Conservation (phyloP, 352 stramenopile genomes). For the Pythium biforme region DNA sequence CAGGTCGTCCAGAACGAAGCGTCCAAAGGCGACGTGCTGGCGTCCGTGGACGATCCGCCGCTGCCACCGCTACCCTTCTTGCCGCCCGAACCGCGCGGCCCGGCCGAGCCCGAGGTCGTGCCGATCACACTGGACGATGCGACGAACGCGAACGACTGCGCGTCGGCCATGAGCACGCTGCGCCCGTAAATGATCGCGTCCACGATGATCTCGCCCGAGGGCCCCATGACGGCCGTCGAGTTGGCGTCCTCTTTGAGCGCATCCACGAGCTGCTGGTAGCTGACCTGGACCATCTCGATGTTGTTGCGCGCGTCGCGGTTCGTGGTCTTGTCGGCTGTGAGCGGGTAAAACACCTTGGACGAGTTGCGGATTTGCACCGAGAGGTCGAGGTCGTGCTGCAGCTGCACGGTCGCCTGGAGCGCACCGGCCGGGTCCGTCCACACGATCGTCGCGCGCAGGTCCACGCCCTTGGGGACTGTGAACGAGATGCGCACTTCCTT, state of each 20-base stretch:
- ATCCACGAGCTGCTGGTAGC: constrained; percentile 57
- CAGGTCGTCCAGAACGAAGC: constrained; percentile 56
- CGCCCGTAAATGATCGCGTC: constrained; percentile 68
- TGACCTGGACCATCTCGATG: constrained; percentile 80
- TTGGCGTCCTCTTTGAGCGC: constrained; percentile 31
- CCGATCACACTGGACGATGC: constrained; percentile 77
- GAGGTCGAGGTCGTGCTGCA: constrained; percentile 81
- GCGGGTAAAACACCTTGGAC: constrained; percentile 52
- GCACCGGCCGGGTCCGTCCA: constrained; percentile 79
- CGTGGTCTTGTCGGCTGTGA: constrained; percentile 50
- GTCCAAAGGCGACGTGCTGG: constrained; percentile 6
- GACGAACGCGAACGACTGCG: constrained; percentile 74
- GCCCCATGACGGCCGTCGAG: constrained; percentile 24
- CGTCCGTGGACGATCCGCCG: not conserved
- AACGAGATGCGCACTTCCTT: constrained; percentile 72
- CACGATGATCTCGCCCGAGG: constrained; percentile 64
- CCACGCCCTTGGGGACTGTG: constrained; percentile 56
- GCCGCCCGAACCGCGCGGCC: not conserved
- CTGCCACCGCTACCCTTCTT: not conserved
- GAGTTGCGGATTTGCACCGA: constrained; percentile 60
- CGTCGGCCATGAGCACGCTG: constrained; percentile 54
- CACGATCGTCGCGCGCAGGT: constrained; percentile 69
- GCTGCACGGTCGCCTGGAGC: constrained; percentile 52
- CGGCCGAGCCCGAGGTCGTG: constrained; percentile 37
- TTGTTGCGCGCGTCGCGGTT: constrained; percentile 79